Evolutionary conservation across 2,329 filamentous ascomycete species (phyloP), one percentile per base, ranked within the genome.

Genomic region (Penicillium palitans): DNA sequence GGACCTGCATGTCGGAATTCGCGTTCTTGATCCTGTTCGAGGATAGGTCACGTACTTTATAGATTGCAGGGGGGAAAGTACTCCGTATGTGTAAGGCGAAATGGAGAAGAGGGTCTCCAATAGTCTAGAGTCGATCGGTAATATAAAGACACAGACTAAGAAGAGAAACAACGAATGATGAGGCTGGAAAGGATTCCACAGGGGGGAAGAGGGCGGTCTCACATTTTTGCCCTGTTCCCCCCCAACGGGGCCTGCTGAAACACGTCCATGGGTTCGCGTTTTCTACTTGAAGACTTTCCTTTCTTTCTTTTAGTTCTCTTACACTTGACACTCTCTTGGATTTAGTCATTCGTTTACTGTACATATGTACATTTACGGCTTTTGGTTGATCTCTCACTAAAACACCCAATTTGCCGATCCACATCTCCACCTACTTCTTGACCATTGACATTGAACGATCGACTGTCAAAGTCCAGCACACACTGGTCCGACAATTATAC

Each of bases 171-270:
- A 47, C 47, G 57, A 55, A 39, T 37, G 19, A 39, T 33, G 24
- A 25, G 19, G 24, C 15, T 40, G 39, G 39, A 40, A 40, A 55
- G 27, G 48, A 57, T 54, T 59, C 51, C 52, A 52, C 42, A 46
- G 13, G 50, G 31, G 39, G 41, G 50, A 41, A 54, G 48, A 64
- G 58, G 60, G 54, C 40, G 54, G 62, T 66, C 64, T 67, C 65
- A 66, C 65, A 67, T 67, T 67, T 63, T 62, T 61, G 48, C 24
- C 31, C 45, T n/a, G 47, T 45, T 55, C 21, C 44, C 35, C 53
- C 53, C 56, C 54, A 63, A 65, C 60, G 52, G 58, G 39, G 13
- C 21, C 44, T 60, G 57, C 42, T 67, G 65, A 67, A 66, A 67
- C 65, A 60, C 44, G 59, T 50, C 27, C 15, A n/a, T 53, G 19